phyloP scores from a whole-genome alignment of 495 filamentous ascomycete species.

The Platismatia glauca region DNA sequence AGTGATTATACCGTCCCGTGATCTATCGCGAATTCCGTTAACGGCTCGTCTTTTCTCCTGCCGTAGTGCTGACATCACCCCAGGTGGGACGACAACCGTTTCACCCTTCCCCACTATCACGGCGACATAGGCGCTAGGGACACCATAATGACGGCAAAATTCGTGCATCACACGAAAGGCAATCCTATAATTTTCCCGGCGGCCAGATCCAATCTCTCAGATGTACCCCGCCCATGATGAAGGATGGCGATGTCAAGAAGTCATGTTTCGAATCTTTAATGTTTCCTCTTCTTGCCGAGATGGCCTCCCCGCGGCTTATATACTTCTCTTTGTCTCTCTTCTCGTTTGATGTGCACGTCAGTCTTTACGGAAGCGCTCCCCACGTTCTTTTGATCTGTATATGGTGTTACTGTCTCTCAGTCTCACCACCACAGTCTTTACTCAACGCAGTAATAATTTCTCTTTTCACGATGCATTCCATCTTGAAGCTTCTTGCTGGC shows the following conservation, averaged over 20 bases:
- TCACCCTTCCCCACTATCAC: not conserved
- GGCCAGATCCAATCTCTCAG: not conserved
- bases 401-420: conserved; percentile 1
- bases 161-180: not conserved
- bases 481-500: conserved; percentile 10
- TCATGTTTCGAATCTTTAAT: conserved; percentile 1
- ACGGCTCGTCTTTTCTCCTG: not conserved
- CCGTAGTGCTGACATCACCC: not conserved
- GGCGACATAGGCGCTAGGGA: not conserved
- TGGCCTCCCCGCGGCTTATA: not conserved
- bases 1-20: not conserved
- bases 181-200: not conserved
- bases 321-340: not conserved
- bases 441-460: not conserved
- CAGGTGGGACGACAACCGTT: not conserved
- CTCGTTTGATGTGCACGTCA: not conserved
- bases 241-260: not conserved
- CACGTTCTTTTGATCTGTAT: not conserved
- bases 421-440: conserved; percentile 11
- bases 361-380: not conserved
- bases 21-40: too few relatives aligned
- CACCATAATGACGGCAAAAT: not conserved
- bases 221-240: not conserved
- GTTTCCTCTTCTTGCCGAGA: not conserved
- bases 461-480: conserved; percentile 10